Evolutionary conservation across 495 filamentous ascomycete genomes (phyloP), one percentile per base, ranked within the genome.

Genomic region (Acidomyces sp.): DNA sequence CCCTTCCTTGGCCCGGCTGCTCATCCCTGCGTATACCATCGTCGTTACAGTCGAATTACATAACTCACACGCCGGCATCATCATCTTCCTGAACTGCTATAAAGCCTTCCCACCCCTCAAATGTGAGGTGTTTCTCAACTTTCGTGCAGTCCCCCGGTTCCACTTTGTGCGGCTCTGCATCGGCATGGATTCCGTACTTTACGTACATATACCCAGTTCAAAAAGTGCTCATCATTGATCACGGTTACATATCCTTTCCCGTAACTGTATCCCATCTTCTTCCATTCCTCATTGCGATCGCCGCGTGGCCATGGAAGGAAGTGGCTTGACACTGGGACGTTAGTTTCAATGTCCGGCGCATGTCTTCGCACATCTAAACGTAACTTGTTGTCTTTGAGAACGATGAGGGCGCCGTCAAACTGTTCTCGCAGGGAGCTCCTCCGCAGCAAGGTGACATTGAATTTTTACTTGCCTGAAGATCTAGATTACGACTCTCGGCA

Each of bases 31-130:
- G 42, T 41, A 63, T 34, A 7, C 44, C 55, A 48, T 75, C 64
- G 6, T 64, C 65, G 41, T 72, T 58, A 6, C 59, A 55, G 58
- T 76, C 72, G 51, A 64, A 73, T 57, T 76, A 75, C 17, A 78
- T 39, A 30, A 64, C 69, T 74, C 75, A 78, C 16, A 55, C 53
- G 10, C 60, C 68, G 21, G 28, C 36, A 6, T 37, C 39, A 19
- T 31, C 26, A 3, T 27, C 32, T 25, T 60, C 57, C 36, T 60
- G 48, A 4, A 58, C 57, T 18, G 57, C 57, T 20, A 57, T 44
- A 35, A 53, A 60, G 6, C 55, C 57, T 40, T 60, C 57, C 55
- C 55, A 60, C 1, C 57, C 55, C n/a, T 56, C 50, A 29, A 60
- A 58, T 2, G 47, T 60, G 40, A 60, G 20, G 10, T 55, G 49